Evolutionary conservation across 805 yeast genomes (phyloP).

Genomic region (Cyberlindnera lachancei): DNA sequence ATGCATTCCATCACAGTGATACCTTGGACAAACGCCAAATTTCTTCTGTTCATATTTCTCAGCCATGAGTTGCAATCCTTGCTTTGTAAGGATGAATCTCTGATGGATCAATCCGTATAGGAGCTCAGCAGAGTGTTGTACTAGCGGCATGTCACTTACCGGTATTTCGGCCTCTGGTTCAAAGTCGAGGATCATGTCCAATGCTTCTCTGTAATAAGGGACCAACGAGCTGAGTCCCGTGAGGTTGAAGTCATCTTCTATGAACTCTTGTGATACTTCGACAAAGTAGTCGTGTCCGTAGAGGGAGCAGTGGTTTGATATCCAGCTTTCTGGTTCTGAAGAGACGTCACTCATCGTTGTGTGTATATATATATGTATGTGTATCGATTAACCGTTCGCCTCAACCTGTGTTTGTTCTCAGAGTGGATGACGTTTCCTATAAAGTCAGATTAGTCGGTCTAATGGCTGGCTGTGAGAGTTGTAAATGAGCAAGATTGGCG

Average conservation of each 20-base stretch:
- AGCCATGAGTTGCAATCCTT: slow-evolving; percentile 88
- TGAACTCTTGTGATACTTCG: slow-evolving; percentile 85
- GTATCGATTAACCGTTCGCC: too few species aligned
- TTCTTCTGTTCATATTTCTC: slow-evolving; percentile 83
- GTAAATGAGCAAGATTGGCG: too few species aligned
- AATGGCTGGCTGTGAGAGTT: too few species aligned
- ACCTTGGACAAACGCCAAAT: slow-evolving; percentile 90
- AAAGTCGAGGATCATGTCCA: slow-evolving; percentile 83
- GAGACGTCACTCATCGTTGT: slow-evolving; percentile 16
- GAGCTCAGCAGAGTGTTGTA: slow-evolving; percentile 87
- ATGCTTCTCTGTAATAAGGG: slow-evolving; percentile 85
- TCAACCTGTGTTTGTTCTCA: slow-evolving; percentile 5
- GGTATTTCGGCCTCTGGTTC: slow-evolving; percentile 48
- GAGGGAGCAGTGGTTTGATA: slow-evolving; percentile 43
- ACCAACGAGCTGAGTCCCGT: slow-evolving; percentile 83
- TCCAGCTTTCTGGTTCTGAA: slow-evolving; percentile 45
- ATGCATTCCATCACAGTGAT: slow-evolving; percentile 82
- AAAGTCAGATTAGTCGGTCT: too few species aligned
- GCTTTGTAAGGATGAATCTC: slow-evolving; percentile 79
- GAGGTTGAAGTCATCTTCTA: slow-evolving; percentile 93
- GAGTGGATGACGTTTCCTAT: slow-evolving; percentile 6
- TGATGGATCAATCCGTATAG: slow-evolving; percentile 94
- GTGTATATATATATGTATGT: background rate
- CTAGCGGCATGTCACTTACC: slow-evolving; percentile 61
- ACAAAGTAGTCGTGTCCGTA: slow-evolving; percentile 80